phyloP scores from a whole-genome alignment of 208 protist genomes.

The Acanthamoeba sp. region DNA sequence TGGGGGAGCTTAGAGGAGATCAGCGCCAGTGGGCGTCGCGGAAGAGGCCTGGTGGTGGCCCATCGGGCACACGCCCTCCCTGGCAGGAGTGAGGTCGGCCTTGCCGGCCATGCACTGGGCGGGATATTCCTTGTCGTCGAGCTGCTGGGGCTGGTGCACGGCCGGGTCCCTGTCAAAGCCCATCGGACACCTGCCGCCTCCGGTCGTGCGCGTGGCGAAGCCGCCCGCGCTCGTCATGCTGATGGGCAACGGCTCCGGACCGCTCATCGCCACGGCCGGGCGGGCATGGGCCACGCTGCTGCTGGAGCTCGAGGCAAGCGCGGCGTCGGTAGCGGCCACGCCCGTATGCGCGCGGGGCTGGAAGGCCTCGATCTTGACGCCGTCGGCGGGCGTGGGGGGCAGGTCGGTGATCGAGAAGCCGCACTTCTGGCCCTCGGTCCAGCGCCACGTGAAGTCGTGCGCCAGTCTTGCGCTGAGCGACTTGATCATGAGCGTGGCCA shows the following conservation, averaged over 20 bases:
- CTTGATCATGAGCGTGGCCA: constrained; percentile 58
- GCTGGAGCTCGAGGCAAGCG: not conserved
- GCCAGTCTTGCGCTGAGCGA: not conserved
- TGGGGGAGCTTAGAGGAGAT: not conserved
- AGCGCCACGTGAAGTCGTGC: constrained; percentile 24
- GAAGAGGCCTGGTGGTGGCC: not conserved
- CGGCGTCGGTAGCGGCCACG: no score
- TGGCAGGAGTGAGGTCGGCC: no score
- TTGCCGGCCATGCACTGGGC: no score
- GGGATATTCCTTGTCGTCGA: no score
- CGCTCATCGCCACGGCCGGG: not conserved
- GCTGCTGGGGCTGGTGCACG: no score
- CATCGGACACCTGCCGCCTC: constrained; percentile 23
- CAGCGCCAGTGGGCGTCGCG: not conserved
- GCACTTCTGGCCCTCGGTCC: not conserved
- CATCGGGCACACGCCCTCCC: not conserved
- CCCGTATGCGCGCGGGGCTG: not conserved
- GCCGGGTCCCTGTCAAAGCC: no score
- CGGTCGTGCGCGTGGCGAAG: constrained; percentile 5
- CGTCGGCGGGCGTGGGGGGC: not conserved
- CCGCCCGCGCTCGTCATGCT: not conserved
- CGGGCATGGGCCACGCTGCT: no score
- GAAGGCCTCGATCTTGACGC: not conserved
- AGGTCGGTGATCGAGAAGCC: not conserved
- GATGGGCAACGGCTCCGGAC: not conserved